Percentiles rank a stretch among this genome's conserved stretches.
Evolutionary conservation across 2,329 filamentous ascomycete genomes (phyloP).

Genomic region (Diaporthe destruens): DNA sequence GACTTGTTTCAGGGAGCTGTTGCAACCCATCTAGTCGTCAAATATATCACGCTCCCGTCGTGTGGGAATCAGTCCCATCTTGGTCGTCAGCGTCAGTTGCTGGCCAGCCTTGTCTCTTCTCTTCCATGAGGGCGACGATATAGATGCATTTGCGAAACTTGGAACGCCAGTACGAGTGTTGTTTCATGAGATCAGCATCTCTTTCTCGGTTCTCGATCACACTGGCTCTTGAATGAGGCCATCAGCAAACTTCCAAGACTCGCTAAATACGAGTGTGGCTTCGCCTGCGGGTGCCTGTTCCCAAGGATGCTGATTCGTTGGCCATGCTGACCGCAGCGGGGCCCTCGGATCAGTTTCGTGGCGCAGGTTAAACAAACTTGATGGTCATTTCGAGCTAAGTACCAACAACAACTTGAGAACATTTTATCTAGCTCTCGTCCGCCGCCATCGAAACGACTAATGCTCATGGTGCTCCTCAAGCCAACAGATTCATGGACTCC

Average conservation of each 20-base stretch:
- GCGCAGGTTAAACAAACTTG: not conserved
- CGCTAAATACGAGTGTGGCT: not conserved
- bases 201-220: not conserved
- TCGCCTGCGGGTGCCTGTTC: not conserved
- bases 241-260: not conserved
- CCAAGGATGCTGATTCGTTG: not conserved
- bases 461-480: no score
- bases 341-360: not conserved
- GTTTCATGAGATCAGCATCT: not conserved
- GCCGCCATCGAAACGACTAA: not conserved
- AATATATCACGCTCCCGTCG: no score
- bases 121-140: no score
- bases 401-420: not conserved
- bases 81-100: no score
- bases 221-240: not conserved
- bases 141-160: not conserved
- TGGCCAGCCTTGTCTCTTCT: no score
- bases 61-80: no score
- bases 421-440: no score
- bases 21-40: no score
- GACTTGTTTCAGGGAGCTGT: not conserved
- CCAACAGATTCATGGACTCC: not conserved
- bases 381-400: not conserved
- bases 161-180: not conserved
- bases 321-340: not conserved